Evolutionary conservation across 1,139 yeast genomes (phyloP), one percentile per base, ranked within the genome.

Genomic region (Hyphopichia burtonii): DNA sequence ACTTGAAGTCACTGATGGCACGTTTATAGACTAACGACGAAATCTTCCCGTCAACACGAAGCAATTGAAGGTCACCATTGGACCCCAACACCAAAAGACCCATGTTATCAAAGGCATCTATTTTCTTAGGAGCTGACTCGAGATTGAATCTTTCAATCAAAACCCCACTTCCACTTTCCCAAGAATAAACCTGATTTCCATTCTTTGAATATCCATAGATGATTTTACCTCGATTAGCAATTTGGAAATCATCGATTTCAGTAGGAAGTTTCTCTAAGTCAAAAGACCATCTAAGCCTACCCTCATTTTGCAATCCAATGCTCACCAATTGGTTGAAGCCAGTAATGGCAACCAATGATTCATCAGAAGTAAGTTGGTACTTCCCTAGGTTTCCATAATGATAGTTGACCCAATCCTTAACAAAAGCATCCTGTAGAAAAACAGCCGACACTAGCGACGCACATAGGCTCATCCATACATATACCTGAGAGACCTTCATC

Each of bases 381-480:
- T 42, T 39, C 18, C 37, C 39, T 32, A 59, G 40, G 2, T 46
- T 45, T 16, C 58, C 56, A 34, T 54, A 45, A 37, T 50, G 50
- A 41, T 62, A 59, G 30, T 54, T 56, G 38, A 65, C 48, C 53
- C 65, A 61, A 47, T 71, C 74, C 46, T 58, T 61, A 15, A 59
- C 59, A 50, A 70, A 69, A 5, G 76, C 76, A 43, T 67, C 68
- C 33, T 68, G 71, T 10, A 66, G 42, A 37, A 61, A 51, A 33
- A 68, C 65, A 5, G 56, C 61, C 16, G 44, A 43, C n/a, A 43
- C 49, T 35, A 48, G 18, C 14, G 44, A 37, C 15, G 41, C 31
- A 14, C 39, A 32, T 7, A 43, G 25, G 19, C 33, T 35, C n/a
- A 38, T 15, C 14, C 23, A 5, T 5, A 20, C 31, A 16, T 23